Evolutionary conservation across 2,329 filamentous ascomycete genomes (phyloP), one percentile per base, ranked within the genome.

Genomic region (Talaromyces sp.): DNA sequence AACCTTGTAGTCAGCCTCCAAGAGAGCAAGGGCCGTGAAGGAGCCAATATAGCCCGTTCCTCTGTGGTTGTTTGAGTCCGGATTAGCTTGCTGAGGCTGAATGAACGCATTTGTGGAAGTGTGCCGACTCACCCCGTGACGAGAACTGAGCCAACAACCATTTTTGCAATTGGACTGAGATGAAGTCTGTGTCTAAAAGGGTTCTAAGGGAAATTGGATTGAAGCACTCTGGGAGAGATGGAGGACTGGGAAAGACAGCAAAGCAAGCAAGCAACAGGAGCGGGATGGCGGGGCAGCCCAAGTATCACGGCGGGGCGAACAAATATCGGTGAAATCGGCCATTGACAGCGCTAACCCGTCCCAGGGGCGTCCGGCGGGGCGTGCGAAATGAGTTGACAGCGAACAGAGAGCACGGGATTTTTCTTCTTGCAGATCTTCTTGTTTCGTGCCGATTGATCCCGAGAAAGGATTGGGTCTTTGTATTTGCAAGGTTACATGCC

Each of bases 1-100:
- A 66, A 99, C 95, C 77, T 98, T 89, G 85, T 98, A 98, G 77
- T 88, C 93, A 73, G 95, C 90, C 75, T 97, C 85, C 68, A 99
- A 91, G 30, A 99, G 90, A 59, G 92, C 89, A 57, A 99, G 88
- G 61, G 91, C 83, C 65, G 95, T 99, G 84, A 98, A 98, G 57
- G 94, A 98, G 76, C 95, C 95, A 79, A 99, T 99, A 84, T 99
- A 99, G 82, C 95, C 95, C 67, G 93, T 96, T 73, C 95, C 95
- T 85, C 95, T 97, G 75, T 63, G 47, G 55, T 16, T 67, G 61
- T 40, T 47, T 50, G 12, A 27, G 27, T 47, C 40, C n/a, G 8
- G 18, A 44, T 16, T 40, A 60, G 31, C 23, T 23, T 6, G 36
- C n/a, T 44, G 33, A 5, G 33, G 40, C 7, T n/a, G 36, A n/a